Evolutionary conservation across 495 filamentous ascomycete genomes (phyloP), one percentile per base, ranked within the genome.

Genomic region (Daldinia loculata): DNA sequence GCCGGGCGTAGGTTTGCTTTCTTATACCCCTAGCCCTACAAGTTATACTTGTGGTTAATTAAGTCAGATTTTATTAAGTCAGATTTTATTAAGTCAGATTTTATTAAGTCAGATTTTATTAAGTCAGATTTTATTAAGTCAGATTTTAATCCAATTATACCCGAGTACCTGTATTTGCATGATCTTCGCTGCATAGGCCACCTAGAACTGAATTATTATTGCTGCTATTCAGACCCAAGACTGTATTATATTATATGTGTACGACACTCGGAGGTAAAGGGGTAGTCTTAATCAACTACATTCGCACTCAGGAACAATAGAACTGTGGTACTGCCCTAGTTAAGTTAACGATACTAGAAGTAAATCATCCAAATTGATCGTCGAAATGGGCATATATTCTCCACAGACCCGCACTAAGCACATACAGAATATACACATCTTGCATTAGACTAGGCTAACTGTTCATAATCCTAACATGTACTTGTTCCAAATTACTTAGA

Each of bases 401-500:
- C 50, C 50, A 53, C 50, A 53, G 50, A 53, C 50, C 50, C 50
- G 50, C 50, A 53, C 50, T 29, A 53, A 53, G 27, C 50, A 53
- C 19, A n/a, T 30, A 24, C 50, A 30, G 15, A 26, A 53, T 8
- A 8, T 30, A 24, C 50, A 27, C 26, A 30, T 27, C 15, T 53
- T 17, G 50, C 50, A 30, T 53, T 53, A 4, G 50, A 30, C 22
- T 9, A 8, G 12, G 19, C n/a, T 22, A 19, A 36, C 4, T 12
- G 43, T 48, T 48, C 43, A 48, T 22, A 24, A 24, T 48, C 19
- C 19, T 24, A 36, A 36, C 1, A 2, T 36, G 3, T 12, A 48
- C 17, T 24, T 19, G 1, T 48, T 22, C 9, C 6, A 48, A 19
- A 48, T 24, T 48, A 19, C 43, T 19, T 48, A 24, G 7, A 3